Percentiles rank a stretch among this genome's conserved stretches.
These are phyloP conservation scores for Cyberlindnera sargentensis DNA, from an alignment of 805 yeast species.

Conservation along the genomic window DNA sequence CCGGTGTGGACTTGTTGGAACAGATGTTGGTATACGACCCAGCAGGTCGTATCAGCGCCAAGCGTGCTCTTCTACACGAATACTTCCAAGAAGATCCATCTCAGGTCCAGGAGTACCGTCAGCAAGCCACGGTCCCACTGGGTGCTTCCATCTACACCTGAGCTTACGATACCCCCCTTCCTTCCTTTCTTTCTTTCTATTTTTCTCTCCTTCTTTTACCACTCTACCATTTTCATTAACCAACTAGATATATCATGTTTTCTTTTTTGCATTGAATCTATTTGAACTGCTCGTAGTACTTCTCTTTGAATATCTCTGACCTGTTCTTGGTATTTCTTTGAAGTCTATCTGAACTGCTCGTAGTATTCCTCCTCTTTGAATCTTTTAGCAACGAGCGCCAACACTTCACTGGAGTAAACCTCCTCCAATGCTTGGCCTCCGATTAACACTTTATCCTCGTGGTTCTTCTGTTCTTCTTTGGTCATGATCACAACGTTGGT, in stretches of 20 bases:
- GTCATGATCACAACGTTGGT: conserved; percentile 87
- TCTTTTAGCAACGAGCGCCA: conserved; percentile 52
- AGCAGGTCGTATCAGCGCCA: conserved; percentile 87
- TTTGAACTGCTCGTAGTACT: conserved; percentile 40
- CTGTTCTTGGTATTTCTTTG: conserved; percentile 55
- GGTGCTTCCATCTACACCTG: conserved; percentile 25
- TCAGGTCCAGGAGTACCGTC: conserved; percentile 22
- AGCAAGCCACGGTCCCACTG: conserved; percentile 22
- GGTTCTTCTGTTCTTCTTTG: conserved; percentile 74
- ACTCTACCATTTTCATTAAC: not conserved
- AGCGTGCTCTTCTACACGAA: conserved; percentile 84
- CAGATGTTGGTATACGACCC: conserved; percentile 87
- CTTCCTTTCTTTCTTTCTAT: not conserved
- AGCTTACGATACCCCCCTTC: not conserved
- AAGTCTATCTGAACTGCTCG: conserved; percentile 41
- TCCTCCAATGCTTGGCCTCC: conserved; percentile 58
- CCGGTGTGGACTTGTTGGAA: conserved; percentile 79
- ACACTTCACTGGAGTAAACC: conserved; percentile 55
- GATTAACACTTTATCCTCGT: conserved; percentile 66
- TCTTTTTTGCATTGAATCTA: not conserved
- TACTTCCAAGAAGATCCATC: conserved; percentile 56
- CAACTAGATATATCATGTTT: not conserved
- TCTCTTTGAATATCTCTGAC: conserved; percentile 34
- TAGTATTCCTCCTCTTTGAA: conserved; percentile 73
- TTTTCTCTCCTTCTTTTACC: not conserved